Evolutionary conservation across 768 basidiomycete genomes (phyloP).

Genomic region (Sporobolomyces roseus): DNA sequence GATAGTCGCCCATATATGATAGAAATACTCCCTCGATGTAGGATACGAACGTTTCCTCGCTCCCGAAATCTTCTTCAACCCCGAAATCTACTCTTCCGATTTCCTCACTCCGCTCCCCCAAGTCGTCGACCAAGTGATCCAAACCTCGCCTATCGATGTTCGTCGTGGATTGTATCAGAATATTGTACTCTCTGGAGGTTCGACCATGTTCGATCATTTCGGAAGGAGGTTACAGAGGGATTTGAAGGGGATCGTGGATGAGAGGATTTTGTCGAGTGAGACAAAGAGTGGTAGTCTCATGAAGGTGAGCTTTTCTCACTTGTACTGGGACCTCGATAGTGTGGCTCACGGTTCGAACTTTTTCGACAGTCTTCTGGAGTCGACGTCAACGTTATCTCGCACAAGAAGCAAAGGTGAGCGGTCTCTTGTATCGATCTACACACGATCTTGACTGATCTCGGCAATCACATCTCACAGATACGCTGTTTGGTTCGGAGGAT

Average conservation of each 20-base stretch:
- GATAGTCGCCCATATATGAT: constrained; percentile 1
- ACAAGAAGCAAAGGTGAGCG: constrained; percentile 76
- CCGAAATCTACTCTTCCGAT: constrained; percentile 95
- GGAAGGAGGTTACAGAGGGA: constrained; percentile 95
- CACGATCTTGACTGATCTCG: background rate
- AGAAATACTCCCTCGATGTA: constrained; percentile 92
- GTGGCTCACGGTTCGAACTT: constrained; percentile 5
- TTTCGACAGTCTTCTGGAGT: constrained; percentile 78
- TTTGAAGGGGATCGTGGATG: constrained; percentile 87
- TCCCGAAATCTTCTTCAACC: constrained; percentile 99
- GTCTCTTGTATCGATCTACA: background rate
- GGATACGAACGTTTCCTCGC: constrained; percentile 99
- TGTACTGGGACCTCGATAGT: too few relatives aligned
- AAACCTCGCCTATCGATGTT: constrained; percentile 92
- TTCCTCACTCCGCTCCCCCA: constrained; percentile 94
- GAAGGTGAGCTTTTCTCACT: constrained; percentile 57
- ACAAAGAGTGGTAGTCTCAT: constrained; percentile 67
- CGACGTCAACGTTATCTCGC: constrained; percentile 95
- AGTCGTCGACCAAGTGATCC: constrained; percentile 93
- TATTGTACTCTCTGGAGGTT: constrained; percentile 93
- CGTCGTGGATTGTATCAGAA: constrained; percentile 97
- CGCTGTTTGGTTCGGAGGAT: constrained; percentile 98
- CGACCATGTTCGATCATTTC: constrained; percentile 99
- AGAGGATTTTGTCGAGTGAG: constrained; percentile 73
- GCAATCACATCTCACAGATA: constrained; percentile 46